These are phyloP conservation scores for Kickxella alabastrina DNA, from an alignment of 192 early-diverging fungal species.

Conservation along the genomic window DNA sequence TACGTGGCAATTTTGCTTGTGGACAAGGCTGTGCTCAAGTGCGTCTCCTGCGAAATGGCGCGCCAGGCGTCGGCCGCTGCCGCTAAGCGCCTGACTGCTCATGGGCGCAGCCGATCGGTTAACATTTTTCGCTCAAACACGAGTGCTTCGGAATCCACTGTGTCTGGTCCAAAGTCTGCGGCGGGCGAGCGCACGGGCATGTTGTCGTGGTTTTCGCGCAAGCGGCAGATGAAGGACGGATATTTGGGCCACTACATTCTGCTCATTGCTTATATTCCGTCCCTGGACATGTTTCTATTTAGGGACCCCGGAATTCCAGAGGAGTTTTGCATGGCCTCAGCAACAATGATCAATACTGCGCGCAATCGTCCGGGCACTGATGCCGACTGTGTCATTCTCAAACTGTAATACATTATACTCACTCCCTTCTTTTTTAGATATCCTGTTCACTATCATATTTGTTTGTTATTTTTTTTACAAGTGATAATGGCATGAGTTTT, in stretches of 20 bases:
- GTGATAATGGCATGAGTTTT: no score
- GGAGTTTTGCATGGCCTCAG: conserved; percentile 67
- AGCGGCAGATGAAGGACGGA: conserved; percentile 32
- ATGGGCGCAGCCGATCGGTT: conserved; percentile 11
- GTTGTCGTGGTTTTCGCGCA: conserved; percentile 22
- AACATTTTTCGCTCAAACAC: conserved; percentile 16
- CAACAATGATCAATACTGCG: conserved; percentile 62
- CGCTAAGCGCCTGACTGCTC: conserved; percentile 6
- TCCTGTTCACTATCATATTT: no score
- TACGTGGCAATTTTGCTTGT: conserved; percentile 80
- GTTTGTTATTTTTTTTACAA: no score
- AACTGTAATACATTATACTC: conserved; percentile 16
- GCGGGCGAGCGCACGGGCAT: not conserved
- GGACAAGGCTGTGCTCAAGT: conserved; percentile 62
- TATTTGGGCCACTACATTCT: conserved; percentile 84
- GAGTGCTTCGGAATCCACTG: not conserved
- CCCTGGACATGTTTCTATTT: conserved; percentile 74
- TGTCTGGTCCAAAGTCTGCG: not conserved
- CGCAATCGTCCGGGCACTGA: conserved; percentile 72
- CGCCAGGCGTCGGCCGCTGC: conserved; percentile 2
- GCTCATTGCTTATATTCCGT: conserved; percentile 79
- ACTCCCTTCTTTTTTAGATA: not conserved
- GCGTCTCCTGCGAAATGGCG: conserved; percentile 59
- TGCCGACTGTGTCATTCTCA: conserved; percentile 67
- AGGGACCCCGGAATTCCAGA: conserved; percentile 77